Evolutionary conservation across 2,329 filamentous ascomycete genomes (phyloP), one percentile per base, ranked within the genome.

Genomic region (Fusarium protoensiforme): DNA sequence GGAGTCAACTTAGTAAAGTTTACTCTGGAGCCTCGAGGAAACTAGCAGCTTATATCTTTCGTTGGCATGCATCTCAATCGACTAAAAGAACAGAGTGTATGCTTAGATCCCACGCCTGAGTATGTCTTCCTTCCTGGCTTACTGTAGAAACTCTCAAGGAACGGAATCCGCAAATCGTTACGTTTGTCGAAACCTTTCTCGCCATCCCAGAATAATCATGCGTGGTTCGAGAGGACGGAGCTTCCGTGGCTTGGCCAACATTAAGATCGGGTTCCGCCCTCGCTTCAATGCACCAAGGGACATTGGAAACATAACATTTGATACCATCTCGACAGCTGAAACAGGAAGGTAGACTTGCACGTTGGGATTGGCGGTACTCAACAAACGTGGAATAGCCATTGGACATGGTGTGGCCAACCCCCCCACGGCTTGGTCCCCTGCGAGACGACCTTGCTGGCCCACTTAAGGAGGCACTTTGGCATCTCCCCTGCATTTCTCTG

Each of bases 241-340:
- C 39, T 29, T 5, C 41, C 38, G 29, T 64, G 39, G 20, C 24
- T 41, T 53, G 53, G 27, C 48, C 20, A 14, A 59, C 29, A 4
- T 14, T 22, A 7, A 24, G 29, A 11, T 11, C 62, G 62, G 62
- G 62, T 64, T 64, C 62, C 62, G 62, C 38, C 14, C 35, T 46
- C 20, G n/a, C 24, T 48, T 63, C n/a, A 16, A 29, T 35, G 16
- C 20, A 10, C 16, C 13, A 57, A 14, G 9, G 14, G 14, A 18
- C 6, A 27, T 38, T 56, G 7, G 9, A 8, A 46, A 24, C 24
- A 51, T 27, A 24, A 51, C 24, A 51, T 51, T 27, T 51, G 46
- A 27, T 29, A 51, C 46, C 9, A 51, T 51, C 41, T 46, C 13
- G 14, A 46, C 20, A 24, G 22, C 22, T 31, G 22, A 39, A 64